phyloP scores from a whole-genome alignment of 2,329 filamentous ascomycete species.

The Fusarium tuaranense region DNA sequence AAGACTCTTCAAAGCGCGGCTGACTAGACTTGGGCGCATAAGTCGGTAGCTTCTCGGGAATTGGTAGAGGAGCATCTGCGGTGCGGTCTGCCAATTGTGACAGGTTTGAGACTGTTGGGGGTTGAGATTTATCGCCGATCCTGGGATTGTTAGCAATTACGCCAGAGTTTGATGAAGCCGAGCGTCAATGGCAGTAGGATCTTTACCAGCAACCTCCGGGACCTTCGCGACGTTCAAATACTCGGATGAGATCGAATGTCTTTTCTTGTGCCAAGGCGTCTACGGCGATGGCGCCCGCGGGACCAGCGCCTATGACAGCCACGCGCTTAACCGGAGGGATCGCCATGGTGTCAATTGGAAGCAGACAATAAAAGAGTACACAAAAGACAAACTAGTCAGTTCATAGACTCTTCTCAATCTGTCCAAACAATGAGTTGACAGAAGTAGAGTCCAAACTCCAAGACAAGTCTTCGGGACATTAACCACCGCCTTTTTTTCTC shows the following conservation, averaged over 20 bases:
- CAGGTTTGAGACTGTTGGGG: constrained; percentile 58
- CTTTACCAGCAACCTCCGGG: constrained; percentile 72
- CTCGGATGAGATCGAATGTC: constrained; percentile 67
- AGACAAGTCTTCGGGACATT: constrained; percentile 13
- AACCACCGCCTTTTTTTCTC: constrained; percentile 27
- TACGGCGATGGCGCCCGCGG: constrained; percentile 69
- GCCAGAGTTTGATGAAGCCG: neutral
- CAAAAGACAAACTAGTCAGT: neutral
- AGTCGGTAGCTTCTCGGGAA: constrained; percentile 62
- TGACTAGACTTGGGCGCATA: constrained; percentile 54
- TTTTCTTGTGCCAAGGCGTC: constrained; percentile 71
- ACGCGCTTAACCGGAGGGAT: constrained; percentile 51
- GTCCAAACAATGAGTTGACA: neutral
- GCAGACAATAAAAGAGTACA: neutral
- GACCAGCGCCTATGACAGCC: constrained; percentile 71
- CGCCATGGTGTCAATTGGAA: constrained; percentile 11
- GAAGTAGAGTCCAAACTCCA: constrained; percentile 1
- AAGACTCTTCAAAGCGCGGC: constrained; percentile 67
- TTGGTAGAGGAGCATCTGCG: constrained; percentile 60
- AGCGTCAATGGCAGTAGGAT: neutral
- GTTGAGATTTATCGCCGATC: constrained; percentile 54
- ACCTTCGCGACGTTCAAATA: constrained; percentile 71
- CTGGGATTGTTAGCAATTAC: constrained; percentile 43
- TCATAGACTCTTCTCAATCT: neutral
- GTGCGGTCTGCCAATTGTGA: constrained; percentile 59